Percentiles rank a stretch among this genome's conserved stretches.
Evolutionary conservation across 1,139 yeast genomes (phyloP).

Genomic region (Kurtzmaniella quercitrusa): DNA sequence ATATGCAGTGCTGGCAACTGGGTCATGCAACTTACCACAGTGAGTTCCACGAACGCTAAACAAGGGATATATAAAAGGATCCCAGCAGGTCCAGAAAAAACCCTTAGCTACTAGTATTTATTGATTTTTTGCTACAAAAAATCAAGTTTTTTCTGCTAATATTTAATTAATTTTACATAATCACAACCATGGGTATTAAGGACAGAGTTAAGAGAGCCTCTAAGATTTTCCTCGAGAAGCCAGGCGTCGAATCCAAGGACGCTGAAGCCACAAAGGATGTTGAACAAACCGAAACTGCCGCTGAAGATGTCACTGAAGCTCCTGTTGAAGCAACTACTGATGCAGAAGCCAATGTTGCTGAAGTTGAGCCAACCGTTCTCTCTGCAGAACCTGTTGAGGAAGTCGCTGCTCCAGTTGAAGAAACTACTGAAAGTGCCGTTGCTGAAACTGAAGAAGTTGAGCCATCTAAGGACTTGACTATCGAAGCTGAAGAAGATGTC

Average conservation of each 20-base stretch:
- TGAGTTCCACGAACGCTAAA: neutral
- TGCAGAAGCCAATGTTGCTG: slow-evolving; percentile 8
- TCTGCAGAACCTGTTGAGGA: slow-evolving; percentile 3
- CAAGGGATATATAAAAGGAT: neutral
- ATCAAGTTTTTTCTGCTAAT: neutral
- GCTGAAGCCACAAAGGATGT: slow-evolving; percentile 9
- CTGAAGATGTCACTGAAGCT: slow-evolving; percentile 2
- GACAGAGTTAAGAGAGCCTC: slow-evolving; percentile 46
- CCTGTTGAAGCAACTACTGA: slow-evolving; percentile 15
- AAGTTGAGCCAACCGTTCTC: slow-evolving; percentile 10
- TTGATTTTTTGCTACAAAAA: neutral
- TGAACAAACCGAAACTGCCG: slow-evolving; percentile 11
- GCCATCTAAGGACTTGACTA: slow-evolving; percentile 15
- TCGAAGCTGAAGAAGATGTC: slow-evolving; percentile 10
- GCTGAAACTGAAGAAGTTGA: slow-evolving; percentile 16
- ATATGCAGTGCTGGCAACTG: neutral
- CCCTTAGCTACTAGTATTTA: neutral
- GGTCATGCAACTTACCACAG: neutral
- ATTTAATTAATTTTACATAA: neutral
- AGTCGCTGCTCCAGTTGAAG: slow-evolving; percentile 3
- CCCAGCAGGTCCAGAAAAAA: neutral
- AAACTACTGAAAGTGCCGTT: neutral
- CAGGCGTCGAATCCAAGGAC: slow-evolving; percentile 28
- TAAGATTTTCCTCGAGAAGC: slow-evolving; percentile 26
- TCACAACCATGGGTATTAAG: slow-evolving; percentile 35